Percentiles rank a stretch among this genome's conserved stretches.
phyloP scores from a whole-genome alignment of 768 basidiomycete species.

The Rhodocollybia butyracea region DNA sequence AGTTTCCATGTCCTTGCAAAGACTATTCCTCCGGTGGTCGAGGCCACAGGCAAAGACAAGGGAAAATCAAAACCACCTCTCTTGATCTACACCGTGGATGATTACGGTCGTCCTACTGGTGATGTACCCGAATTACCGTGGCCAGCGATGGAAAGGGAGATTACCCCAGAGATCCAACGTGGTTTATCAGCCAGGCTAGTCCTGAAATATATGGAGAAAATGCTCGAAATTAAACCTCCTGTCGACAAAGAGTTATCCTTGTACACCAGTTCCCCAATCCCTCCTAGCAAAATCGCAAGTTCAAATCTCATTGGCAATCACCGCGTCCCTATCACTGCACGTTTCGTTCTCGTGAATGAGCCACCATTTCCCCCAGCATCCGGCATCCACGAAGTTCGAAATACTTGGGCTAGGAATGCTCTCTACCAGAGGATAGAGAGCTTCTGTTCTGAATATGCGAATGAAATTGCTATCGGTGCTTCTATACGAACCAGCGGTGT shows the following conservation, averaged over 20 bases:
- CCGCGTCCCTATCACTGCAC: background rate
- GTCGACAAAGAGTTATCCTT: background rate
- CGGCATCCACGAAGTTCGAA: background rate
- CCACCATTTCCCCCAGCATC: background rate
- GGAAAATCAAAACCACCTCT: slow-evolving; percentile 5
- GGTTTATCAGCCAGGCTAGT: too few species aligned
- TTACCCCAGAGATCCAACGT: background rate
- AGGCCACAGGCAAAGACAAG: background rate
- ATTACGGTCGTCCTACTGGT: slow-evolving; percentile 5
- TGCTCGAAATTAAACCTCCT: background rate
- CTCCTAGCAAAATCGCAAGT: background rate
- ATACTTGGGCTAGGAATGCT: background rate
- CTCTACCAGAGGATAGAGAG: background rate
- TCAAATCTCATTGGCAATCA: background rate
- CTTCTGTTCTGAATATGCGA: background rate
- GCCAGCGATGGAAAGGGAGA: slow-evolving; percentile 1
- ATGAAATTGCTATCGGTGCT: background rate
- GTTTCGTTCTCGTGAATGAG: background rate
- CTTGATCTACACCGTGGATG: slow-evolving; percentile 24
- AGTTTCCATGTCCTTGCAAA: slow-evolving; percentile 11
- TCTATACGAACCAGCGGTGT: background rate
- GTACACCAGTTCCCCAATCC: background rate
- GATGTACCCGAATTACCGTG: slow-evolving; percentile 1
- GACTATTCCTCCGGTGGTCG: slow-evolving; percentile 14
- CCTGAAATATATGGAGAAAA: background rate